phyloP scores from a whole-genome alignment of 1,139 yeast genomes.

The Spathaspora sp. region DNA sequence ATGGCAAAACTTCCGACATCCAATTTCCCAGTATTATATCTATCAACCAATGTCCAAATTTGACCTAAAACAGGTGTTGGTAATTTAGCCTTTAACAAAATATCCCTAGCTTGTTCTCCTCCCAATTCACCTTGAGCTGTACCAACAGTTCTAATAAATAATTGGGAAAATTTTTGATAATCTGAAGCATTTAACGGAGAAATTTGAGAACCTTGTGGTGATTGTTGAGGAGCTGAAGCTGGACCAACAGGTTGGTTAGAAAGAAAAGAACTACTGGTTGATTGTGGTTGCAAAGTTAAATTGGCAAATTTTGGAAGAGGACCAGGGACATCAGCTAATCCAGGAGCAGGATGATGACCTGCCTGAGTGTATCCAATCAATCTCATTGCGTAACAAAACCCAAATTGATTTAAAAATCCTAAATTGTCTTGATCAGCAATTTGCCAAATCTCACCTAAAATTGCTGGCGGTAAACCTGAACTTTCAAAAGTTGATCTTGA shows the following conservation, averaged over 20 bases:
- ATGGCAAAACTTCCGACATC: conserved; percentile 74
- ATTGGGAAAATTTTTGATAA: conserved; percentile 65
- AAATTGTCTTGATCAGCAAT: conserved; percentile 80
- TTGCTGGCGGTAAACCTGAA: conserved; percentile 76
- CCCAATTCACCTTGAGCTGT: conserved; percentile 44
- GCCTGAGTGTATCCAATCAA: conserved; percentile 85
- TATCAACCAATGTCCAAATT: conserved; percentile 87
- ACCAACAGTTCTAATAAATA: conserved; percentile 77
- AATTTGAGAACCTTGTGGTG: conserved; percentile 36
- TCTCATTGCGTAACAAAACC: conserved; percentile 85
- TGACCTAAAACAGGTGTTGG: conserved; percentile 76
- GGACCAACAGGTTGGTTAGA: conserved; percentile 44
- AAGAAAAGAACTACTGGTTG: conserved; percentile 46
- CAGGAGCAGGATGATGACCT: conserved; percentile 56
- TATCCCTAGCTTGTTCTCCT: conserved; percentile 79
- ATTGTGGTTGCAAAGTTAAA: conserved; percentile 28
- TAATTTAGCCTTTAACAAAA: conserved; percentile 83
- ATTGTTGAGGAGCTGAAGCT: conserved; percentile 26
- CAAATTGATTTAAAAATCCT: conserved; percentile 80
- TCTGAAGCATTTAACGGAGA: conserved; percentile 68
- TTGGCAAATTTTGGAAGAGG: conserved; percentile 57
- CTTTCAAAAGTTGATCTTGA: conserved; percentile 86
- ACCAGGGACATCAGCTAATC: conserved; percentile 55
- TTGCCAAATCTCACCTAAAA: conserved; percentile 92
- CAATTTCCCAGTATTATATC: conserved; percentile 68